Evolutionary conservation across 768 basidiomycete species (phyloP).

Genomic region (Chiua virens): DNA sequence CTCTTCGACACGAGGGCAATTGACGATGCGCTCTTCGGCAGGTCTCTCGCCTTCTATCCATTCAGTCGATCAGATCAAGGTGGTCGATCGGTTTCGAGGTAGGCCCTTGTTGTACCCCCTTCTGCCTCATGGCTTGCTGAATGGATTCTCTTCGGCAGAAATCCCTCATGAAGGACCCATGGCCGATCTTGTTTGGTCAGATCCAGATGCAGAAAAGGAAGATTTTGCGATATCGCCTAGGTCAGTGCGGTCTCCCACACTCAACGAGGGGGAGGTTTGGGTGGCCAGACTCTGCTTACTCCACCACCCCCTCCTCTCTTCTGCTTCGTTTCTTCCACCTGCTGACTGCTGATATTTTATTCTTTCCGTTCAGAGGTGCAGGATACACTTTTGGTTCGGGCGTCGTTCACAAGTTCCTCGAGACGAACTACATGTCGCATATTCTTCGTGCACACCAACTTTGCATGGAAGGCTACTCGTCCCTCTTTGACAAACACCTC

Average conservation of each 20-base stretch:
- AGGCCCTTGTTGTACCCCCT: slow-evolving; percentile 23
- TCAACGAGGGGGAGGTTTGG: slow-evolving; percentile 2
- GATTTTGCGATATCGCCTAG: slow-evolving; percentile 99
- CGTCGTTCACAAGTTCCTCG: slow-evolving; percentile 96
- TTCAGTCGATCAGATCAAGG: slow-evolving; percentile 99
- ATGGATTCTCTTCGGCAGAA: slow-evolving; percentile 49
- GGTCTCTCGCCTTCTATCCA: slow-evolving; percentile 97
- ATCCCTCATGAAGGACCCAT: slow-evolving; percentile 99
- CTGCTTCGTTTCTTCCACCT: slow-evolving; percentile 6
- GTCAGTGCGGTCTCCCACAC: slow-evolving; percentile 43
- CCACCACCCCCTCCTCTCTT: slow-evolving; percentile 5
- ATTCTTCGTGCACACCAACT: slow-evolving; percentile 98
- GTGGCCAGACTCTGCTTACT: slow-evolving; percentile 8
- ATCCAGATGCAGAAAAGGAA: slow-evolving; percentile 98
- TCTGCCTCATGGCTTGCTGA: slow-evolving; percentile 22
- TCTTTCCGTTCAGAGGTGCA: slow-evolving; percentile 67
- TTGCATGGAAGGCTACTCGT: slow-evolving; percentile 99
- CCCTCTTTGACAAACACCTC: slow-evolving; percentile 92
- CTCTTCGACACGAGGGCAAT: background rate
- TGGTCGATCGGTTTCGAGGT: slow-evolving; percentile 98
- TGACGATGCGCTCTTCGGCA: slow-evolving; percentile 32
- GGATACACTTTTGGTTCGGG: slow-evolving; percentile 99
- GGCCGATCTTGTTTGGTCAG: slow-evolving; percentile 99
- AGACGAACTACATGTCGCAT: slow-evolving; percentile 94
- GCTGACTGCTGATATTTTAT: slow-evolving; percentile 5